Base-by-base conservation (phyloP, 2,329 filamentous ascomycete genomes). In the Arthrobotrys megalospora region DNA sequence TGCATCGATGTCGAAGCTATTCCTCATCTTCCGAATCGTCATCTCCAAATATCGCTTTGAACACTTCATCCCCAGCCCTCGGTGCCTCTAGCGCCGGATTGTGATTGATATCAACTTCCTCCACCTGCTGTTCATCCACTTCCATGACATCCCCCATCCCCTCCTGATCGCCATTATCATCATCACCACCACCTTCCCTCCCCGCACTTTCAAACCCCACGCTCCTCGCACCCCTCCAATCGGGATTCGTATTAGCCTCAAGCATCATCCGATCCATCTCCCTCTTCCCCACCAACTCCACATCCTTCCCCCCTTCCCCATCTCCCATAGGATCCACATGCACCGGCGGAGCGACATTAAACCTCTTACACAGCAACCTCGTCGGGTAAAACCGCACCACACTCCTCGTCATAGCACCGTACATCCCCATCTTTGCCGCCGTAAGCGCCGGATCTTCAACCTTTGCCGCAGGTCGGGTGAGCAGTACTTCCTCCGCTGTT, bases 41-140 rank as follows among this genome's bases (percentile, higher is more conserved):
- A 83, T 94, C 93, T 5, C 94, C 95, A 88, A 98, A 98, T 34
- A 98, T 94, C n/a, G 93, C 93, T 81, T 90, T 93, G 82, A 97
- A 94, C 0, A 97, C 91, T 50, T 92, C 92, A 60, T 94, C 93
- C 14, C 91, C 90, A 0, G 94, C 92, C 67, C 90, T 88, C 81
- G 90, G 87, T 0, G 88, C 91, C 82, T 96, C 92, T 8, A 78
- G 62, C 21, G 62, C 53, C 10, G 75, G 53, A 32, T 72, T 72
- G 53, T 70, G 47, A 21, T 52, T 65, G 41, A 65, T 34, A 47
- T 67, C 64, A 11, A 53, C 62, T 14, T 28, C 34, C 21, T 16
- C 36, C 24, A 21, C 36, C 38, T 38, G 16, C 16, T 47, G 36
- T 21, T 34, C 67, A 16, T 76, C 64, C 28, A 66, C 55, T 6